Base-by-base conservation (phyloP, 192 early-diverging fungal genomes). In the Phycomyces blakesleeanus region DNA sequence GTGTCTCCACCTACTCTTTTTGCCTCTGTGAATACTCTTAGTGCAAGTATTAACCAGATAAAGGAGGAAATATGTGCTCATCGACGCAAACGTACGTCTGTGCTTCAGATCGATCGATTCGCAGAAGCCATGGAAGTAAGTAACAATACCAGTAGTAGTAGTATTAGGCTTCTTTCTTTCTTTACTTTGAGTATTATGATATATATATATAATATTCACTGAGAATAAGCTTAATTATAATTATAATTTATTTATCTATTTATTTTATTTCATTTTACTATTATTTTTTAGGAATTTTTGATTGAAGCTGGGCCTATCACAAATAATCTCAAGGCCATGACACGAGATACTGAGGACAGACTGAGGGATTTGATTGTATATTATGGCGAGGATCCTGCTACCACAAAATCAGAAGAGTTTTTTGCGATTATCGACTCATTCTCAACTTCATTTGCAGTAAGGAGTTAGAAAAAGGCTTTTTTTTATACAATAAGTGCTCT, bases 241-340 rank as follows among this genome's bases (percentile, higher is more conserved):
- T n/a, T n/a, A n/a, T n/a, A n/a, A n/a, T n/a, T n/a, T n/a, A n/a
- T n/a, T n/a, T n/a, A n/a, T n/a, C n/a, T n/a, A n/a, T n/a, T n/a
- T n/a, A n/a, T n/a, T n/a, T n/a, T n/a, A n/a, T n/a, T n/a, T n/a
- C n/a, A n/a, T n/a, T n/a, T n/a, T n/a, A n/a, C n/a, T n/a, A n/a
- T n/a, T n/a, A n/a, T n/a, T n/a, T n/a, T n/a, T n/a, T n/a, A 83
- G 82, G 74, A 76, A 57, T 84, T 84, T 37, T 40, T 73, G 10
- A 55, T 77, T 20, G 66, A 65, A 29, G 73, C 71, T 15, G 76
- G 78, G n/a, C 76, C 79, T 6, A 80, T 72, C 2, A 65, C 82
- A 16, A 52, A 66, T 20, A 67, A 71, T 55, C 63, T 82, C 9
- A 68, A 71, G 24, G 49, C 60, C 16, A 65, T 73, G 40, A 75